These are phyloP conservation scores for Posidonia oceanica DNA, from an alignment of 116 monocot genomes.

Conservation along the genomic window DNA sequence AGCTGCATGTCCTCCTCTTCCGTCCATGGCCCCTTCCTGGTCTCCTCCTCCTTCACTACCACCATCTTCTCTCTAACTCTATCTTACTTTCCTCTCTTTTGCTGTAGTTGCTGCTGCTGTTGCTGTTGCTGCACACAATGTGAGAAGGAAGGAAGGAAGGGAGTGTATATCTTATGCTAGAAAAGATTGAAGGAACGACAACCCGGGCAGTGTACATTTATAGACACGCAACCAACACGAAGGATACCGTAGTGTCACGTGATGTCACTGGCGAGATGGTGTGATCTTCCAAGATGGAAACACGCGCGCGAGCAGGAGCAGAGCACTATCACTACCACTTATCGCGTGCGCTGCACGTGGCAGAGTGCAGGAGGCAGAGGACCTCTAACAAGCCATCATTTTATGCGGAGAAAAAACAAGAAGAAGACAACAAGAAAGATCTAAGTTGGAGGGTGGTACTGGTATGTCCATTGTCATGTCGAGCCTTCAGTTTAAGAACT, in stretches of 20 bases:
- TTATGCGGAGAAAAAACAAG: neutral
- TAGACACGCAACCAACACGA: no score
- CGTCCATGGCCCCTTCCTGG: slow-evolving; percentile 53
- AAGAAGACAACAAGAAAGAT: neutral
- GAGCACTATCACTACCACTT: neutral
- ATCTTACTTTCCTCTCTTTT: no score
- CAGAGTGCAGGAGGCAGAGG: neutral
- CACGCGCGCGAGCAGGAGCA: neutral
- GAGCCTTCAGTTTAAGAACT: neutral
- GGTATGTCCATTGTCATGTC: neutral
- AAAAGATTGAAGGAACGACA: no score
- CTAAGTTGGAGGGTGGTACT: no score
- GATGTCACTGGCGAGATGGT: no score
- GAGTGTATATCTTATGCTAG: no score
- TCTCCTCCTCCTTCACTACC: slow-evolving; percentile 14
- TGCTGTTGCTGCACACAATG: no score
- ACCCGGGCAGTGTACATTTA: no score
- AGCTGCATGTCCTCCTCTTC: slow-evolving; percentile 61
- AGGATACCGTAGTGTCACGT: no score
- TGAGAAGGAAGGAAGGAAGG: no score
- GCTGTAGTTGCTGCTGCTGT: neutral
- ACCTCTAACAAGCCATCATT: neutral
- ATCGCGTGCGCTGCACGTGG: slow-evolving; percentile 2
- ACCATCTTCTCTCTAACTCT: slow-evolving; percentile 1
- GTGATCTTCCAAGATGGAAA: no score